Base-by-base conservation (phyloP, 2,329 filamentous ascomycete species). In the Didymella exigua region DNA sequence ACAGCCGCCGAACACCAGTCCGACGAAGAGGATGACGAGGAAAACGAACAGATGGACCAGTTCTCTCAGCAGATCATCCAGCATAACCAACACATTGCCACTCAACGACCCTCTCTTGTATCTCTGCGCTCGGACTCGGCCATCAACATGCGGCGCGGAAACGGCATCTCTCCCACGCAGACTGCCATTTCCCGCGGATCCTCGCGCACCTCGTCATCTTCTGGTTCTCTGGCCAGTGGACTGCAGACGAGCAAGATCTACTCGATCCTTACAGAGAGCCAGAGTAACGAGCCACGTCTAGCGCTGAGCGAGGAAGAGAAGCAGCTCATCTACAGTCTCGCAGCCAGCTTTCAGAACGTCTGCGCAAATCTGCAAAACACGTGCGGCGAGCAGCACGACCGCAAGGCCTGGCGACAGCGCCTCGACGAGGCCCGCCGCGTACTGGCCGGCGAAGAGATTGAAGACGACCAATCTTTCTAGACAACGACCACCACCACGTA, bases 351-450 rank as follows among this genome's bases (percentile, higher is more conserved):
- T 30, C 76, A 85, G 54, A 76, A 80, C 56, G 81, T 85, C 5
- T 83, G 82, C 49, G 72, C 75, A 31, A 76, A 78, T 52, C 68
- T 86, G 56, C 82, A 84, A 66, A 70, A 70, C 57, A 75, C 69
- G 44, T 58, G 77, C 71, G 47, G 80, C 77, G 51, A 82, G 81
- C 67, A 72, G 31, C 76, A 84, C 57, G 84, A 90, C 62, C 83
- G 82, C 44, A 81, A 86, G 49, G 80, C 88, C 55, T 86, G 89
- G 73, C 81, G 91, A 56, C 80, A 89, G 59, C 82, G 89, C 62
- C 81, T 96, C 45, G 90, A 96, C 62, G 84, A 86, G 47, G 92
- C 91, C 5, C 85, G 87, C 56, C 82, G 84, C 47, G 83, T 90
- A 3, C 78, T 96, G 26, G 90, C 93, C 62, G 90, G 90, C 5